These are phyloP conservation scores for Kokia cookei DNA, from an alignment of 441 rosid species.

Conservation along the genomic window DNA sequence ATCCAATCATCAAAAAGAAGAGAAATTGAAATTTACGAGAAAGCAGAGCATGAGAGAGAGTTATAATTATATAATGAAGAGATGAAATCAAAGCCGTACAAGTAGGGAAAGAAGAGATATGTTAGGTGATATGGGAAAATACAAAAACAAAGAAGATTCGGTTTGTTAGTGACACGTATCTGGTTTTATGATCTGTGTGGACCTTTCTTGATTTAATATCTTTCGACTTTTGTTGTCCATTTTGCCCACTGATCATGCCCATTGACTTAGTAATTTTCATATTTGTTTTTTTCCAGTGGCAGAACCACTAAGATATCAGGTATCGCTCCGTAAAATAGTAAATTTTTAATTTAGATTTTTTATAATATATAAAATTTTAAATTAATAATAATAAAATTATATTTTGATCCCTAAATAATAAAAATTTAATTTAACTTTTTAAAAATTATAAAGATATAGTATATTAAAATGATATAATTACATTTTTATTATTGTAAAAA, in stretches of 20 bases:
- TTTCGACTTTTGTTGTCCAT: neutral
- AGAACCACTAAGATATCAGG: too few species aligned
- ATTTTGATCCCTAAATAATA: too few species aligned
- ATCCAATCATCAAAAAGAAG: slow-evolving; percentile 6
- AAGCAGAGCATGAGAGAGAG: neutral
- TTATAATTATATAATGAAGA: neutral
- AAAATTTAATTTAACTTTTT: too few species aligned
- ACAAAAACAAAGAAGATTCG: slow-evolving; percentile 1
- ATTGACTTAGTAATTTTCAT: too few species aligned
- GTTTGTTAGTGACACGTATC: slow-evolving; percentile 25
- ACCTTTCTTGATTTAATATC: neutral
- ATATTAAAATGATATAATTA: too few species aligned
- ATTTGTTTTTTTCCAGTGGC: too few species aligned
- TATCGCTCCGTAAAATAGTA: too few species aligned
- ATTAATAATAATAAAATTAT: too few species aligned
- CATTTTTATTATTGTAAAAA: too few species aligned
- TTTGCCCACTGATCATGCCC: neutral
- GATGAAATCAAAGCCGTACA: slow-evolving; percentile 21
- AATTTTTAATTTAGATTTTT: too few species aligned
- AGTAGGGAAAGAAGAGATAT: slow-evolving; percentile 17
- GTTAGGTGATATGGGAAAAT: neutral
- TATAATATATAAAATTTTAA: too few species aligned
- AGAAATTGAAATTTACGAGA: slow-evolving; percentile 10
- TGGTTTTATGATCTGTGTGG: neutral
- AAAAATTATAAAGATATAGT: too few species aligned